Conservation (phyloP, 768 basidiomycete genomes). For the Leccinum subgranulosum region DNA sequence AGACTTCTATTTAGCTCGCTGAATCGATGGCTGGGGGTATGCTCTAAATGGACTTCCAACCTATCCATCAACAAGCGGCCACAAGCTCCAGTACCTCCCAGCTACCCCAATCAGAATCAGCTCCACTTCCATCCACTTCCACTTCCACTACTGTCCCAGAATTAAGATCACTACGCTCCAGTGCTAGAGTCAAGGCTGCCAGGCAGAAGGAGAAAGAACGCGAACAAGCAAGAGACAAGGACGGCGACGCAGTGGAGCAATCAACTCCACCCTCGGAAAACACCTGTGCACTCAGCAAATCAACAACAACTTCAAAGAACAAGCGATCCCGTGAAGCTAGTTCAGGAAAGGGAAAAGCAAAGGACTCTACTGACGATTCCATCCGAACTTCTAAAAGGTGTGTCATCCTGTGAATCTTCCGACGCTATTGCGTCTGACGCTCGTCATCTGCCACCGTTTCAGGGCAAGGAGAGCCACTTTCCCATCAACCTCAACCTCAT, state of each 20-base stretch:
- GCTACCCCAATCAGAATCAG: constrained; percentile 40
- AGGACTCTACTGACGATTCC: constrained; percentile 53
- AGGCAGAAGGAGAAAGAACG: constrained; percentile 64
- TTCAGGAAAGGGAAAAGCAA: constrained; percentile 60
- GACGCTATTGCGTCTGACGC: constrained; percentile 22
- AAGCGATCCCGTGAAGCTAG: constrained; percentile 51
- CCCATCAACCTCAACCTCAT: constrained; percentile 37
- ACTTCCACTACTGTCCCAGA: constrained; percentile 40
- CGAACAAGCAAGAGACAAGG: constrained; percentile 52
- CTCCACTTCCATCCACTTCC: constrained; percentile 35
- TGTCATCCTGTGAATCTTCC: constrained; percentile 35
- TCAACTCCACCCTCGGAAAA: constrained; percentile 39
- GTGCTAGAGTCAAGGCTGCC: constrained; percentile 73
- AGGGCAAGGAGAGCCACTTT: constrained; percentile 62
- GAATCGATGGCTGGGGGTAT: constrained; percentile 85
- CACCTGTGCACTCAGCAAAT: constrained; percentile 38
- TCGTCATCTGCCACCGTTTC: constrained; percentile 30
- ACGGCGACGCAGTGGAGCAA: constrained; percentile 46
- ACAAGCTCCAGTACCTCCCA: constrained; percentile 53
- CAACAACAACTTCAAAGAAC: constrained; percentile 39
- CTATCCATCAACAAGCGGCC: constrained; percentile 67
- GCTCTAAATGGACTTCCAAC: constrained; percentile 91
- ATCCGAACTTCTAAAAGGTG: constrained; percentile 61
- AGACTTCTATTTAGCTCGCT: constrained; percentile 15
- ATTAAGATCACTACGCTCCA: constrained; percentile 63